Conservation (phyloP, 2,329 filamentous ascomycete species). For the Xylaria sp. region DNA sequence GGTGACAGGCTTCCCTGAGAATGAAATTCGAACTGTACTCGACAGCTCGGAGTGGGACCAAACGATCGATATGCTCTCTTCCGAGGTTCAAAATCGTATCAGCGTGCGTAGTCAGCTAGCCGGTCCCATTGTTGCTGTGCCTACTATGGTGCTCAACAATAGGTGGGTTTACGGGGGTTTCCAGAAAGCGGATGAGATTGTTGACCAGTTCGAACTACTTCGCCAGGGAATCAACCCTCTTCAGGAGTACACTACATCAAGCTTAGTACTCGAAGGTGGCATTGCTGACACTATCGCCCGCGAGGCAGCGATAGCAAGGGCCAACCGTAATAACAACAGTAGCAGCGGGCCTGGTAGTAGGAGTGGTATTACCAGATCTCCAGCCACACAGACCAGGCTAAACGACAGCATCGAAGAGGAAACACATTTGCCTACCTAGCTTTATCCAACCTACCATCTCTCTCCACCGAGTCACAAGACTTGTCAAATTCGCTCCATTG, state of each 20-base stretch:
- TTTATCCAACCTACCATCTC: not conserved
- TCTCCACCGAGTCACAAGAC: not conserved
- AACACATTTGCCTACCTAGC: not conserved
- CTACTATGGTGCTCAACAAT: conserved; percentile 77
- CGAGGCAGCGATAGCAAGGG: conserved; percentile 23
- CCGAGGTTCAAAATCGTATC: conserved; percentile 39
- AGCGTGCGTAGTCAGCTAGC: conserved; percentile 33
- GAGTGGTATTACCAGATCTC: not conserved
- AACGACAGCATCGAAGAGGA: not conserved
- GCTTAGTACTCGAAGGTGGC: conserved; percentile 34
- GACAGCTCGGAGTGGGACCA: conserved; percentile 51
- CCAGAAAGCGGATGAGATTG: conserved; percentile 73
- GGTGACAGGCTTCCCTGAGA: conserved; percentile 34
- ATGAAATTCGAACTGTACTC: conserved; percentile 34
- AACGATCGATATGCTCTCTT: conserved; percentile 43
- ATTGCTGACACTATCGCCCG: conserved; percentile 32
- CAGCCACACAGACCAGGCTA: not conserved
- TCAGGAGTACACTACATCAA: conserved; percentile 35
- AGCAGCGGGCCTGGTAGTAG: not conserved
- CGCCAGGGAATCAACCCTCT: conserved; percentile 31
- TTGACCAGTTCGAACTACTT: conserved; percentile 72
- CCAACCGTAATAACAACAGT: not conserved
- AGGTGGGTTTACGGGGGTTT: conserved; percentile 76
- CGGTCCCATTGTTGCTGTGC: conserved; percentile 71
- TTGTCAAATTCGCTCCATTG: not conserved